Percentiles rank a stretch among this genome's conserved stretches.
Evolutionary conservation across 352 stramenopile species (phyloP).

Genomic region (Globisporangium iwayamae): DNA sequence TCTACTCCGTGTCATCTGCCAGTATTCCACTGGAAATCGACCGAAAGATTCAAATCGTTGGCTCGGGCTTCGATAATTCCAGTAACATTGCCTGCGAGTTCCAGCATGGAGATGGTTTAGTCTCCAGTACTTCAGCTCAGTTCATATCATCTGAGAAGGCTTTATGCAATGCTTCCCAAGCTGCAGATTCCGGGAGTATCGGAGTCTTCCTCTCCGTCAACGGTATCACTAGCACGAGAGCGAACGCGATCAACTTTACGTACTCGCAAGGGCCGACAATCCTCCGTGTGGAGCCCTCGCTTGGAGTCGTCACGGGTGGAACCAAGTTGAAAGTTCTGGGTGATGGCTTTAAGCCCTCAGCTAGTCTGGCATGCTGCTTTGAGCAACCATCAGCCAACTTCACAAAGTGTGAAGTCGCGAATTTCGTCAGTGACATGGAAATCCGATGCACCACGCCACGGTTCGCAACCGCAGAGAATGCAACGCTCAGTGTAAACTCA

Average conservation of each 20-base stretch:
- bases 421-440: slow-evolving; percentile 31
- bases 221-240: slow-evolving; percentile 19
- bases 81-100: slow-evolving; percentile 32
- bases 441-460: slow-evolving; percentile 28
- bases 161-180: slow-evolving; percentile 23
- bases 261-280: slow-evolving; percentile 34
- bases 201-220: slow-evolving; percentile 28
- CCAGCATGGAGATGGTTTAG: not conserved
- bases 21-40: slow-evolving; percentile 27
- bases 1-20: slow-evolving; percentile 42
- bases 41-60: slow-evolving; percentile 32
- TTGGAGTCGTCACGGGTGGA: slow-evolving; percentile 31
- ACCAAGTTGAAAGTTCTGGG: slow-evolving; percentile 33
- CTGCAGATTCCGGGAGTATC: slow-evolving; percentile 11
- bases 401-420: slow-evolving; percentile 19
- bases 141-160: slow-evolving; percentile 23
- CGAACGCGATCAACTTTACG: slow-evolving; percentile 26
- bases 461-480: slow-evolving; percentile 13
- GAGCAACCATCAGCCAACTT: not conserved
- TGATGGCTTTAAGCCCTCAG: slow-evolving; percentile 38
- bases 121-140: not conserved
- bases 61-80: slow-evolving; percentile 23
- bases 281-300: slow-evolving; percentile 37
- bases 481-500: slow-evolving; percentile 24
- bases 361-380: slow-evolving; percentile 59